phyloP scores from a whole-genome alignment of 2,329 filamentous ascomycete genomes.

The Trichophyton verrucosum region DNA sequence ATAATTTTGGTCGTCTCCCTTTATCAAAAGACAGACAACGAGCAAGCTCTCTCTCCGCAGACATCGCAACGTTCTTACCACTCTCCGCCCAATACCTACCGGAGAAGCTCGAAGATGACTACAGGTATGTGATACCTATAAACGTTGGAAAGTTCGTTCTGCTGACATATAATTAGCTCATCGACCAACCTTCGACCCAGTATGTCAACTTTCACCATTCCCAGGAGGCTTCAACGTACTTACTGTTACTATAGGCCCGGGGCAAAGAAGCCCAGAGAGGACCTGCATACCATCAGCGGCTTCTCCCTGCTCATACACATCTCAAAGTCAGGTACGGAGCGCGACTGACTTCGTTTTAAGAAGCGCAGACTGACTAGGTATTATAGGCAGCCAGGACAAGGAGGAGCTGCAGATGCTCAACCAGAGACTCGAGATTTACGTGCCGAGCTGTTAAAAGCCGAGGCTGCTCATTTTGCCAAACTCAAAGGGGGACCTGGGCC shows the following conservation, averaged over 20 bases:
- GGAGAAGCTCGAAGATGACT: constrained; percentile 23
- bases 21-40: not conserved
- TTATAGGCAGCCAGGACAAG: constrained; percentile 68
- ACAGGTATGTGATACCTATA: constrained; percentile 24
- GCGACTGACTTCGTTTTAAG: not conserved
- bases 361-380: not conserved
- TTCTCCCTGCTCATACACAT: constrained; percentile 83
- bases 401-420: constrained; percentile 65
- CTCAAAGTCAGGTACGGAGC: constrained; percentile 64
- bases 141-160: not conserved
- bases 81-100: not conserved
- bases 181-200: constrained; percentile 92
- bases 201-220: constrained; percentile 27
- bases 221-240: constrained; percentile 15
- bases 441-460: constrained; percentile 77
- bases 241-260: constrained; percentile 49
- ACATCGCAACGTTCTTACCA: not conserved
- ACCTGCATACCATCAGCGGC: constrained; percentile 88
- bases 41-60: not conserved
- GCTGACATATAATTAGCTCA: constrained; percentile 40
- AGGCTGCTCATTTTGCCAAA: constrained; percentile 78
- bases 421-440: constrained; percentile 62
- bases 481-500: constrained; percentile 43
- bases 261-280: constrained; percentile 92
- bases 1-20: no score